phyloP scores from a whole-genome alignment of 768 basidiomycete species.

The Hemileccinum impolitum region DNA sequence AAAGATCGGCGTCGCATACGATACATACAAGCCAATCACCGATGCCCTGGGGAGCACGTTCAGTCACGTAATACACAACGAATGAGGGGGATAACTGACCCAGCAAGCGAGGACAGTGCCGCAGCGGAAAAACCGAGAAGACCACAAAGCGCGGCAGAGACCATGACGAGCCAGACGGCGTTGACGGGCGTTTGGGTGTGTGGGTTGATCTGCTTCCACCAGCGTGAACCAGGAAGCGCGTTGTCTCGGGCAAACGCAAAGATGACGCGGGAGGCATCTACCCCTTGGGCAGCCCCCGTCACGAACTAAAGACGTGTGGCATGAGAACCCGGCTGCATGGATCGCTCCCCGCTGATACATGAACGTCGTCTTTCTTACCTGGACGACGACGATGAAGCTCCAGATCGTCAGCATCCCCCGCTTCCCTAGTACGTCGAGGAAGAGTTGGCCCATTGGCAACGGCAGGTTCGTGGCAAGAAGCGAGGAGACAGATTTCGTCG shows the following conservation, averaged over 20 bases:
- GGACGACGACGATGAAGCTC: slow-evolving; percentile 66
- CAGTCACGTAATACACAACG: neutral
- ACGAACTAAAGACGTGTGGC: slow-evolving; percentile 44
- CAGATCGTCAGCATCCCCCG: slow-evolving; percentile 69
- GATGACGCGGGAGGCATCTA: slow-evolving; percentile 72
- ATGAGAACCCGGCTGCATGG: no score
- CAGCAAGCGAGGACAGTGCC: slow-evolving; percentile 30
- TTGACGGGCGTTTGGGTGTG: slow-evolving; percentile 68
- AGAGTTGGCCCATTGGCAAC: slow-evolving; percentile 70
- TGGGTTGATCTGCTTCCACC: slow-evolving; percentile 61
- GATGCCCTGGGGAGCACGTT: slow-evolving; percentile 32
- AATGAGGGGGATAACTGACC: slow-evolving; percentile 46
- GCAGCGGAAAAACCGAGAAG: slow-evolving; percentile 63
- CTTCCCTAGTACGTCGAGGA: slow-evolving; percentile 62
- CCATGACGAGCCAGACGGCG: slow-evolving; percentile 74
- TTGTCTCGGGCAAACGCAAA: slow-evolving; percentile 76
- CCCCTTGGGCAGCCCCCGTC: slow-evolving; percentile 70
- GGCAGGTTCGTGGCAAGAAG: slow-evolving; percentile 50
- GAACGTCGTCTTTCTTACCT: slow-evolving; percentile 33
- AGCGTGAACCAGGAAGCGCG: slow-evolving; percentile 67
- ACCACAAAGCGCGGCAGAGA: slow-evolving; percentile 52
- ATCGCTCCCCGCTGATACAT: no score
- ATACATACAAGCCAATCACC: neutral
- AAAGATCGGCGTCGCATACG: slow-evolving; percentile 55
- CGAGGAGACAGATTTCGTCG: slow-evolving; percentile 50